Evolutionary conservation across 148 eudicot species (phyloP), one percentile per base, ranked within the genome.

Genomic region (Rhododendron henanense): DNA sequence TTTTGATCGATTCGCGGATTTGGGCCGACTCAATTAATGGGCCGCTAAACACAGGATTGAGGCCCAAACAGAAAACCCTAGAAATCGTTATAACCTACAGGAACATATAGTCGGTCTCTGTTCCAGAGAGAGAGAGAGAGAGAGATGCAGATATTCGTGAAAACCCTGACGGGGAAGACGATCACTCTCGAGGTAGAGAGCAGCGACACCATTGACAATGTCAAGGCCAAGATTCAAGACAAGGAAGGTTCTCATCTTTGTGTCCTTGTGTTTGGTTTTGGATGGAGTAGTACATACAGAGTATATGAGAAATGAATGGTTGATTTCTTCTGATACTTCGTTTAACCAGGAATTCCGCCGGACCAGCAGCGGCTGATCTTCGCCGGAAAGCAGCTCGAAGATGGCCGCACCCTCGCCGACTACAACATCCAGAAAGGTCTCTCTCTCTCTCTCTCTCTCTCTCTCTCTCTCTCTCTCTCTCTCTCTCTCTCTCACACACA

Each of bases 71-170:
- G 55, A 13, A 57, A 57, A 57, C 63, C 63, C 63, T 57, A 57
- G 23, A 57, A 57, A 57, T 57, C 13, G 21, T 57, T 57, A 57
- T 4, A 18, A 18, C 10, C 1, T 57, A 18, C 0, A 18, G 5
- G 10, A 57, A 18, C 21, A 4, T 1, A 18, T 1, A 55, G 21
- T 4, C 21, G 6, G 2, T 16, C 59, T 55, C 55, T 16, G 59
- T 55, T 51, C 2, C 55, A 51, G 63, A 18, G 23, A 18, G 61
- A 16, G 63, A 57, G n/a, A n/a, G 21, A 18, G n/a, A n/a, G 39
- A 35, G 84, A 83, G 63, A 90, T 90, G 90, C 89, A 90, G 89
- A 88, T 90, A 4, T 90, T 90, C 79, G 89, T 88, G 80, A 90
- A 88, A 84, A 90, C 92, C 51, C 86, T 90, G 14, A 90, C 90